Percentiles rank a stretch among this genome's conserved stretches.
Evolutionary conservation across 495 filamentous ascomycete genomes (phyloP).

Genomic region (Cladorrhinum samala): DNA sequence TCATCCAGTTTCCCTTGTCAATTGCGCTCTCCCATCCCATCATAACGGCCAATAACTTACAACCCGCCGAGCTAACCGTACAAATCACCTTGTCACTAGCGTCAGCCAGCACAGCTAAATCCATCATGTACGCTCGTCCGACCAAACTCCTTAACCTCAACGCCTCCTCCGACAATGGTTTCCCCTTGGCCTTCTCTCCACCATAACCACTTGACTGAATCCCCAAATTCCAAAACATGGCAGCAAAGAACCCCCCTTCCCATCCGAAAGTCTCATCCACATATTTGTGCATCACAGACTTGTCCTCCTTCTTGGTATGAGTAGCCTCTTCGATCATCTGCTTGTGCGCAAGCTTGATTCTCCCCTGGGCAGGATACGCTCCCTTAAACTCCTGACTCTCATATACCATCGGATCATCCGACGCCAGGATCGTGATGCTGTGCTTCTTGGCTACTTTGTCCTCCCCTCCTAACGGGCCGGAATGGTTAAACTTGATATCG

Average conservation of each 20-base stretch:
- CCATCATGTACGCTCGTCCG: conserved; percentile 63
- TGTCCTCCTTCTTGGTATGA: conserved; percentile 24
- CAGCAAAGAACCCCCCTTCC: conserved; percentile 68
- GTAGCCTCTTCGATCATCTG: conserved; percentile 32
- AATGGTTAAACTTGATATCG: conserved; percentile 29
- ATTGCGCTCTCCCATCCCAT: conserved; percentile 71
- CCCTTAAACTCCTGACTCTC: conserved; percentile 38
- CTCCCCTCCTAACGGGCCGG: conserved; percentile 27
- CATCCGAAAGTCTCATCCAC: conserved; percentile 63
- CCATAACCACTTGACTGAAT: conserved; percentile 19
- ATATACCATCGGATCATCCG: conserved; percentile 67
- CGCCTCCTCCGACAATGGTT: conserved; percentile 32
- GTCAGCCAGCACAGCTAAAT: conserved; percentile 59
- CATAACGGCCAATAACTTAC: conserved; percentile 65
- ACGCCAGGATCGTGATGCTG: conserved; percentile 53
- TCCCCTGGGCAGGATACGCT: conserved; percentile 52
- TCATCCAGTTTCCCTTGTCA: conserved; percentile 52
- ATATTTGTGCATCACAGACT: conserved; percentile 47
- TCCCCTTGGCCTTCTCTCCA: not conserved
- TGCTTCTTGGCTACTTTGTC: conserved; percentile 30
- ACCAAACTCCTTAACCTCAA: conserved; percentile 57
- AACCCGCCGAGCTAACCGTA: conserved; percentile 58
- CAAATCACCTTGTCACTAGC: conserved; percentile 59
- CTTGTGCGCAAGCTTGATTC: conserved; percentile 60
- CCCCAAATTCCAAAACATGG: conserved; percentile 64